Conservation (phyloP, 495 filamentous ascomycete species). For the Hyphodiscus hymeniophilus region DNA sequence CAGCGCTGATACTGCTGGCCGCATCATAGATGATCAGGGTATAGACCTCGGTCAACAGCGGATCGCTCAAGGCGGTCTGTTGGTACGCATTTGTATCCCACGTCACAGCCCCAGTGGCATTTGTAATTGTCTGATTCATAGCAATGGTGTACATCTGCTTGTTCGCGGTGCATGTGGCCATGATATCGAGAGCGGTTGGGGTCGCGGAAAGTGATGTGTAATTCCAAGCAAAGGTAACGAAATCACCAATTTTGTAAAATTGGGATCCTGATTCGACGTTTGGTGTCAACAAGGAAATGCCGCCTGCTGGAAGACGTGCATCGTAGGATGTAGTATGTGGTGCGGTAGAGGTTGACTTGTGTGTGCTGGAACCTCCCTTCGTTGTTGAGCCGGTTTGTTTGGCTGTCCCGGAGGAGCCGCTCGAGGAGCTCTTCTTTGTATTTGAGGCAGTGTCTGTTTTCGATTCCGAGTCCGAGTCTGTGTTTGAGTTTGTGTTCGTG, state of each 20-base stretch:
- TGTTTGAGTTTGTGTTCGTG: too few relatives aligned
- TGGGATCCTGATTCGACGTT: conserved; percentile 44
- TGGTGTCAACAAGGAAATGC: conserved; percentile 77
- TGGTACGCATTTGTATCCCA: conserved; percentile 81
- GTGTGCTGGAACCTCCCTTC: conserved; percentile 3
- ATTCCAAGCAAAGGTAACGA: conserved; percentile 86
- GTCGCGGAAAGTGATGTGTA: conserved; percentile 79
- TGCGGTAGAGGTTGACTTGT: conserved; percentile 15
- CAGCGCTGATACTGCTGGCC: conserved; percentile 49
- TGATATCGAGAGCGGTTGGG: conserved; percentile 71
- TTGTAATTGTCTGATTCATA: conserved; percentile 47
- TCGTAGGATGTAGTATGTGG: conserved; percentile 47
- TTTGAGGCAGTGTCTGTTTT: not conserved
- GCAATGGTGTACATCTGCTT: conserved; percentile 58
- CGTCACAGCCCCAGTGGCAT: conserved; percentile 46
- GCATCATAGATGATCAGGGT: conserved; percentile 80
- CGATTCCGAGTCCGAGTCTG: not conserved
- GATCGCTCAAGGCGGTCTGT: conserved; percentile 40
- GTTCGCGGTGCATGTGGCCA: conserved; percentile 68
- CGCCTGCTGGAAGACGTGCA: conserved; percentile 57
- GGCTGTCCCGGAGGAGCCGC: not conserved
- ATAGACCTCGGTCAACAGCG: conserved; percentile 66
- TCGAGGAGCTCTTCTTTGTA: not conserved
- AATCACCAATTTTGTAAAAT: conserved; percentile 85
- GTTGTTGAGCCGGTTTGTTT: not conserved